Base-by-base conservation (phyloP, 805 yeast genomes). In the Cyberlindnera suaveolens region DNA sequence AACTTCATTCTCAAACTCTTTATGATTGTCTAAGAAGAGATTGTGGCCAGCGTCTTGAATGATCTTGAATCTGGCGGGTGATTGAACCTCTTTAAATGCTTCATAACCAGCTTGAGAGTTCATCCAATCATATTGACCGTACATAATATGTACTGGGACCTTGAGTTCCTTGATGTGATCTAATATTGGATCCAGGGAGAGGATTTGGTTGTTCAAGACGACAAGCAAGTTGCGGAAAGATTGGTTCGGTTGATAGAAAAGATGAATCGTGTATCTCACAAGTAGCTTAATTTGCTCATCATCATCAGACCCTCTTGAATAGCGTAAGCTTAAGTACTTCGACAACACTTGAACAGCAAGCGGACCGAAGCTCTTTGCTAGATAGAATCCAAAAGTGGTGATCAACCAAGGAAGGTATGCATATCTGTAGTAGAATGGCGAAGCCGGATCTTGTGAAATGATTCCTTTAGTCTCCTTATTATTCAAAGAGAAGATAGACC, bases 111-210 rank as follows among this genome's bases (percentile, higher is more conserved):
- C 82, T 34, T 66, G 70, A 1, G 70, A 61, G 53, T 78, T 72
- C 93, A 84, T 85, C 71, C 85, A 85, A 56, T 85, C 95, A 49
- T 69, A 76, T 49, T 80, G 75, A 0, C 93, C 95, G 58, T 83
- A 85, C 39, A 68, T 36, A 30, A 66, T 46, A n/a, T 40, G 19
- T 0, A 50, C 35, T 7, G 53, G 52, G 8, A 75, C 54, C 51
- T 65, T 53, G 17, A 71, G 60, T 13, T 57, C 50, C 8, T 58
- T 53, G 31, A 80, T 60, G 45, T 80, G 73, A 56, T 84, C 90
- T 51, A 73, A 61, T 43, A 85, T 68, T 1, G 95, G 93, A 58
- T 74, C 74, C 45, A 74, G 74, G 18, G 85, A 83, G 5, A 80
- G 71, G 14, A 82, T 43, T 16, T 57, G 59, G n/a, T 50, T 45